Conservation (phyloP, 768 basidiomycete species). For the Boletus sp. region DNA sequence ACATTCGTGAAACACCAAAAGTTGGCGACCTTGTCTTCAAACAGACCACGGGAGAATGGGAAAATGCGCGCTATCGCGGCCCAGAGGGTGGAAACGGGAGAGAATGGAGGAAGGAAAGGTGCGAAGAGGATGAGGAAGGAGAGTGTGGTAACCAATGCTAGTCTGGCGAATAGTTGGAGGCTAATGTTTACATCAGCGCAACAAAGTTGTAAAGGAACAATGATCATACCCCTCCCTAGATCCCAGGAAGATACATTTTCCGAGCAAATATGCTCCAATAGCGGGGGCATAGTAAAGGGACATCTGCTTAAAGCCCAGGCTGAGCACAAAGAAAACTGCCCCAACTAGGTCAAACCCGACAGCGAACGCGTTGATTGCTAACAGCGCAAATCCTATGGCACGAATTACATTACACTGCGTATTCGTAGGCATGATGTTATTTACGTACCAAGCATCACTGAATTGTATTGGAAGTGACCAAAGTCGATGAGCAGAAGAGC, state of each 20-base stretch:
- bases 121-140: constrained; percentile 71
- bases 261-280: constrained; percentile 85
- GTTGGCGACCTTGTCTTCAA: constrained; percentile 96
- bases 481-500: constrained; percentile 81
- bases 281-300: constrained; percentile 91
- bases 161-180: constrained; percentile 57
- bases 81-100: constrained; percentile 46
- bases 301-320: constrained; percentile 95
- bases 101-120: constrained; percentile 75
- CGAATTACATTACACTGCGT: not conserved
- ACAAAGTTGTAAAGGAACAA: not conserved
- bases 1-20: constrained; percentile 96
- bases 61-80: constrained; percentile 81
- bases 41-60: constrained; percentile 85
- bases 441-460: constrained; percentile 79
- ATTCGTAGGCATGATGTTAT: not conserved
- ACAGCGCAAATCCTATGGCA: constrained; percentile 58
- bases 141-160: constrained; percentile 57
- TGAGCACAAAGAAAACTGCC: constrained; percentile 76
- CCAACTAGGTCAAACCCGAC: constrained; percentile 68
- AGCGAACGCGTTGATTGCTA: constrained; percentile 69
- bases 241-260: constrained; percentile 87
- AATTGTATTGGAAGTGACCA: constrained; percentile 96
- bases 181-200: constrained; percentile 20
- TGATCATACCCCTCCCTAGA: constrained; percentile 56